Percentiles rank a stretch among this genome's conserved stretches.
phyloP scores from a whole-genome alignment of 2,329 filamentous ascomycete species.

The Diaporthe ampelina region DNA sequence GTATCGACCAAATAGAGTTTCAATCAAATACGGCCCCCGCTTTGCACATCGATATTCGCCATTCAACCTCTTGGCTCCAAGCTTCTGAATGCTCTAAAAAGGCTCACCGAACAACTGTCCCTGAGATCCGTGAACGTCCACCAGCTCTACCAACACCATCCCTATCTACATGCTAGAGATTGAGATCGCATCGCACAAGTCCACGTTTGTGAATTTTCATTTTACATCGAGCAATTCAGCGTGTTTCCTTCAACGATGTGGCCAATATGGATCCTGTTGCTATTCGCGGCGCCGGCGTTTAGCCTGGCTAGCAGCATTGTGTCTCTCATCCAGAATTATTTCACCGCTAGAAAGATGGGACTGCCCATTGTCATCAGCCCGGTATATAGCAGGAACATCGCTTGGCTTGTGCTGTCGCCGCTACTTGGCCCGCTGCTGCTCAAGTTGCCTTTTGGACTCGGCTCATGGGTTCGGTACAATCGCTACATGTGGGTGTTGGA shows the following conservation, averaged over 20 bases:
- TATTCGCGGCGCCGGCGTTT: background rate
- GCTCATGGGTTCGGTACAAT: slow-evolving; percentile 20
- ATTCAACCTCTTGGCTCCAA: background rate
- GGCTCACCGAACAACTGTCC: background rate
- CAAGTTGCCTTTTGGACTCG: slow-evolving; percentile 21
- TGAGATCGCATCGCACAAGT: background rate
- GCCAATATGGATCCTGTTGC: slow-evolving; percentile 7
- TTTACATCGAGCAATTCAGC: no score
- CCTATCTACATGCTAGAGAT: background rate
- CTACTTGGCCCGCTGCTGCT: background rate
- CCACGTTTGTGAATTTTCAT: background rate
- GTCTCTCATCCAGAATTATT: background rate
- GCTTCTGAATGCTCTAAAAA: background rate
- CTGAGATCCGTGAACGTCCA: background rate
- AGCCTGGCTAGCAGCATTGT: background rate
- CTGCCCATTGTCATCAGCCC: slow-evolving; percentile 20
- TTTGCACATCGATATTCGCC: background rate
- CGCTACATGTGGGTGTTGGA: slow-evolving; percentile 17
- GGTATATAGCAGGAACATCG: background rate
- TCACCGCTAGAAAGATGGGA: background rate
- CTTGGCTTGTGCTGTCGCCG: background rate
- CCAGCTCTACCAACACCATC: background rate
- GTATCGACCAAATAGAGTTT: background rate
- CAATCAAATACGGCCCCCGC: background rate
- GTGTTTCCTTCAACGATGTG: background rate